A percentile compares a stretch with the other conserved stretches of the same genome.
Evolutionary conservation across 1,284 basidiomycete genomes (phyloP).

Genomic region (Malassezia globosa): DNA sequence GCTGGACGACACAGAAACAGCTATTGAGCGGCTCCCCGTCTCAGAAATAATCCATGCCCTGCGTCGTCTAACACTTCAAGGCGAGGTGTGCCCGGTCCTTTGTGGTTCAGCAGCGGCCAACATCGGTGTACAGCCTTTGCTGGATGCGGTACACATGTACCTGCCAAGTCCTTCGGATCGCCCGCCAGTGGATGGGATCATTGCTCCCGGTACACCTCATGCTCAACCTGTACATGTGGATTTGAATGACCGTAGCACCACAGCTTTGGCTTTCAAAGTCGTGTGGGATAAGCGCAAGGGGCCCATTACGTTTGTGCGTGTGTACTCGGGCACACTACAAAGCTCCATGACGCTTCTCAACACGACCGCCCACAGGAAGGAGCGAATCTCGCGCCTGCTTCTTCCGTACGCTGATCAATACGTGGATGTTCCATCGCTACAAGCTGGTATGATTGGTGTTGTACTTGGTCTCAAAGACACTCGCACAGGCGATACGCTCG

Average conservation of each 20-base stretch:
- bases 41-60: constrained; percentile 54
- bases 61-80: constrained; percentile 58
- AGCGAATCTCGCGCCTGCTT: constrained; percentile 65
- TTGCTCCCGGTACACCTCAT: constrained; percentile 4
- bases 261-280: constrained; percentile 70
- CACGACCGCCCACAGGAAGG: constrained; percentile 58
- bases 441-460: constrained; percentile 73
- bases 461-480: constrained; percentile 70
- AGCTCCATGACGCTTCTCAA: constrained; percentile 64
- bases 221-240: background rate
- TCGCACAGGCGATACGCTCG: constrained; percentile 73
- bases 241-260: background rate
- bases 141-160: constrained; percentile 69
- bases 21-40: constrained; percentile 51
- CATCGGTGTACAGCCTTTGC: constrained; percentile 66
- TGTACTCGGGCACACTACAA: constrained; percentile 62
- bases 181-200: constrained; percentile 13
- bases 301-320: constrained; percentile 80
- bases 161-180: constrained; percentile 60
- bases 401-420: constrained; percentile 66
- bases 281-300: constrained; percentile 69
- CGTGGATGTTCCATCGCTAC: constrained; percentile 68
- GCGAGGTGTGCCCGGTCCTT: constrained; percentile 64
- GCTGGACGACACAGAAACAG: constrained; percentile 35
- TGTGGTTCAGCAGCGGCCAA: constrained; percentile 72